Evolutionary conservation across 768 basidiomycete species (phyloP).

Genomic region (Pulveroboletus sp.): DNA sequence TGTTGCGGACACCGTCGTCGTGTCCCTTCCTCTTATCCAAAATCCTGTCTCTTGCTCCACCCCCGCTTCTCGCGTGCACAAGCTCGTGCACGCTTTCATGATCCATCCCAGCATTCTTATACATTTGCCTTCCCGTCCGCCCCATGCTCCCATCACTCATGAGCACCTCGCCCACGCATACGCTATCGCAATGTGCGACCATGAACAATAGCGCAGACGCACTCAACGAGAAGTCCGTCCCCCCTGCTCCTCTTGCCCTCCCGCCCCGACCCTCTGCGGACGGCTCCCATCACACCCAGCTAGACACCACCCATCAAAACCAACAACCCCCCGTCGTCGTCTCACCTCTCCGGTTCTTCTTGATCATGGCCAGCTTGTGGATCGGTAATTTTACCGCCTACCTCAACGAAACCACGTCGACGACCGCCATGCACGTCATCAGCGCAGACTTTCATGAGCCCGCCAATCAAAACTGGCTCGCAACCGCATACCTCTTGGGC

Average conservation of each 20-base stretch:
- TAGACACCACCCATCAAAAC: neutral
- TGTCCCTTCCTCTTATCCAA: slow-evolving; percentile 4
- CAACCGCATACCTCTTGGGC: slow-evolving; percentile 32
- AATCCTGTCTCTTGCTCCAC: slow-evolving; percentile 3
- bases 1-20: slow-evolving; percentile 7
- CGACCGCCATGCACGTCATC: slow-evolving; percentile 35
- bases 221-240: slow-evolving; percentile 21
- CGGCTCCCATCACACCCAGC: neutral
- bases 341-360: slow-evolving; percentile 27
- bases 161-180: slow-evolving; percentile 25
- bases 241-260: neutral
- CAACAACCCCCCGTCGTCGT: slow-evolving; percentile 27
- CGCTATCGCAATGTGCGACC: slow-evolving; percentile 31
- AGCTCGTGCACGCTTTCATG: slow-evolving; percentile 13
- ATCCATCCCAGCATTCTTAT: slow-evolving; percentile 14
- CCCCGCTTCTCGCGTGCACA: slow-evolving; percentile 11
- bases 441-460: slow-evolving; percentile 27
- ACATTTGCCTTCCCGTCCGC: slow-evolving; percentile 2
- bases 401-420: slow-evolving; percentile 32
- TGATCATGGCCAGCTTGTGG: slow-evolving; percentile 33
- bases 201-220: slow-evolving; percentile 26
- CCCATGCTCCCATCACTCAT: slow-evolving; percentile 16
- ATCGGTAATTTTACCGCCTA: slow-evolving; percentile 34
- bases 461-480: slow-evolving; percentile 33
- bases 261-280: neutral